Conservation (phyloP, 2,329 filamentous ascomycete species). For the Lachnellula arida region DNA sequence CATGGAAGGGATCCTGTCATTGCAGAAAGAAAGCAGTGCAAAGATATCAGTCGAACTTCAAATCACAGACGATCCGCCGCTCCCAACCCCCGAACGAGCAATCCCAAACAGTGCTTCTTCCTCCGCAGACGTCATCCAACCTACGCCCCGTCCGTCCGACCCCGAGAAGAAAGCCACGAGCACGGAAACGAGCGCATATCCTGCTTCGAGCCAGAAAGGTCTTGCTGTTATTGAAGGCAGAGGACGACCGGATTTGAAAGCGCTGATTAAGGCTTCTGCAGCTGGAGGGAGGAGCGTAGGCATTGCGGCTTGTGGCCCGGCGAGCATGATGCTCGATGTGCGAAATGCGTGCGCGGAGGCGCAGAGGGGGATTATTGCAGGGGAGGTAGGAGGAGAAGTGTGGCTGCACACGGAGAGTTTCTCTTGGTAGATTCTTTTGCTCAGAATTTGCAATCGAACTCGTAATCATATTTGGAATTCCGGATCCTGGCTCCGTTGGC, state of each 20-base stretch:
- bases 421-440: not conserved
- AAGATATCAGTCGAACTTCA: slow-evolving; percentile 1
- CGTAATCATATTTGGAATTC: no score
- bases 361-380: slow-evolving; percentile 1
- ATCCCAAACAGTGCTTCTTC: not conserved
- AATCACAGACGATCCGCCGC: slow-evolving; percentile 1
- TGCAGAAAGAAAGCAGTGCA: not conserved
- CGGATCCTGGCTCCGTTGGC: no score
- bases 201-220: not conserved
- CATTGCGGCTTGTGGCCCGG: slow-evolving; percentile 10
- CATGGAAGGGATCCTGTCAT: not conserved
- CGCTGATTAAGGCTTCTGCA: not conserved
- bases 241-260: slow-evolving; percentile 6
- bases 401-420: slow-evolving; percentile 9
- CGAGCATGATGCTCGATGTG: slow-evolving; percentile 10
- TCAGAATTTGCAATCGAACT: not conserved
- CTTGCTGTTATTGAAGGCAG: not conserved
- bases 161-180: not conserved
- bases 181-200: not conserved
- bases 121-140: not conserved
- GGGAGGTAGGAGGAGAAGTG: not conserved
- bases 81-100: not conserved
- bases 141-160: not conserved
- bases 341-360: slow-evolving; percentile 8
- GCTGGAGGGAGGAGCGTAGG: slow-evolving; percentile 1